Evolutionary conservation across 306 rosid genomes (phyloP), one percentile per base, ranked within the genome.

Genomic region (Casuarina cunninghamiana): DNA sequence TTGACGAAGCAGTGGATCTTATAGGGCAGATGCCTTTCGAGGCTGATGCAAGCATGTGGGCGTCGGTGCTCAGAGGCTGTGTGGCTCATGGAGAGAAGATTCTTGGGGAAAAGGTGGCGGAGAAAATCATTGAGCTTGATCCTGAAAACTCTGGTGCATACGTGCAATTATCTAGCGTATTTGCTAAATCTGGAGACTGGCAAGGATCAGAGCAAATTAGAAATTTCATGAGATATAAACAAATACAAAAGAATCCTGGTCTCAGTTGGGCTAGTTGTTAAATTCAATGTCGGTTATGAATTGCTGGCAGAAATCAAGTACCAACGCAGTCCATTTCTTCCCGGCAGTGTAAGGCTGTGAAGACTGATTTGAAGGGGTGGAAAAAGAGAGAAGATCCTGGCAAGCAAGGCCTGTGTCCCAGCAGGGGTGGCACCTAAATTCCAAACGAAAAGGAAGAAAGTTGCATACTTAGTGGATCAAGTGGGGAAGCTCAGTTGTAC

Each of bases 51-150:
- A 83, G 85, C 86, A 84, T 92, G 85, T 86, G 92, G 89, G 82
- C 87, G 57, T 87, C 96, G n/a, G 81, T 92, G 76, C 81, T 90
- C 80, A 84, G 92, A 80, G 96, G 93, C 42, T 90, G 93, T 78
- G 71, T 90, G 61, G 87, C 88, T 37, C 87, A 89, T 78, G 90
- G 87, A 77, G 76, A 84, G 49, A 89, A 79, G 75, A 65, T 53
- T 76, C 77, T 89, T 65, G 96, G 92, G 73, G 87, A 84, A 84
- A 85, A 72, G 75, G 84, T 84, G 71, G 94, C 92, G 32, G 88
- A 90, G 74, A 53, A 43, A 79, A 85, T 90, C 71, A 71, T 92
- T 76, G 81, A 78, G 85, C 86, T 90, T 77, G 93, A 90, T 76
- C 87, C 93, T 50, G 82, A 75, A 62, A 87, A 89, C 77, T 70